phyloP scores from a whole-genome alignment of 805 yeast genomes.

The Scheffersomyces stipitis region DNA sequence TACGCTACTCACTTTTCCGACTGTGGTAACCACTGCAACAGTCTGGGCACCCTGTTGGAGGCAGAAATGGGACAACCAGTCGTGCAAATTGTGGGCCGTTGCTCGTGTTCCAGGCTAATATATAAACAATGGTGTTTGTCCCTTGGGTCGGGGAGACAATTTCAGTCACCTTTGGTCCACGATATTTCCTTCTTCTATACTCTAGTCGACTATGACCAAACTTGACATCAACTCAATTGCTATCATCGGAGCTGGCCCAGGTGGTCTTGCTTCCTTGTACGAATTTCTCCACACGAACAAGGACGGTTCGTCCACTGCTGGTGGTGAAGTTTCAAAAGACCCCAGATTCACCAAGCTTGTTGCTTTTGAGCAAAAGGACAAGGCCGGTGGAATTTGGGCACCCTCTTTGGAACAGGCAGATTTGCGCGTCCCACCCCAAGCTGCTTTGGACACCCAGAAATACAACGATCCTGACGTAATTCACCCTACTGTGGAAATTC shows the following conservation, averaged over 20 bases:
- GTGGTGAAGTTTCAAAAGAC: slow-evolving; percentile 10
- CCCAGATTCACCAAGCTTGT: slow-evolving; percentile 33
- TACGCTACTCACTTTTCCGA: too few relatives aligned
- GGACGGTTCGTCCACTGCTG: slow-evolving; percentile 24
- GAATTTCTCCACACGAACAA: slow-evolving; percentile 28
- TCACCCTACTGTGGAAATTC: slow-evolving; percentile 14
- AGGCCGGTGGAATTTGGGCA: slow-evolving; percentile 50
- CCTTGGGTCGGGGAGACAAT: too few relatives aligned
- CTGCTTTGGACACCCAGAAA: slow-evolving; percentile 25
- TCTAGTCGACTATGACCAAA: too few relatives aligned
- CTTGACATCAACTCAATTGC: slow-evolving; percentile 45
- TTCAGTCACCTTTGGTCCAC: too few relatives aligned
- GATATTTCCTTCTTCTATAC: too few relatives aligned
- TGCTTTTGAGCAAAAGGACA: slow-evolving; percentile 44
- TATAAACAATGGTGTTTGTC: too few relatives aligned
- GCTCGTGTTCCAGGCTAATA: too few relatives aligned
- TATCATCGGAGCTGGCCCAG: slow-evolving; percentile 79
- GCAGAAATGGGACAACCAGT: too few relatives aligned
- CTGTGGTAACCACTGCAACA: too few relatives aligned
- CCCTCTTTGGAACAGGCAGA: slow-evolving; percentile 21
- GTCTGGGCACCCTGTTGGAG: too few relatives aligned
- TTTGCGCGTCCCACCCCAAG: slow-evolving; percentile 28
- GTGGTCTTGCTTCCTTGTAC: slow-evolving; percentile 42
- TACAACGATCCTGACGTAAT: slow-evolving; percentile 35
- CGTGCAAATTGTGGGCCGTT: too few relatives aligned